These are phyloP conservation scores for Ploettnerulaceae sp. DNA, from an alignment of 2,329 filamentous ascomycete genomes.

Conservation along the genomic window DNA sequence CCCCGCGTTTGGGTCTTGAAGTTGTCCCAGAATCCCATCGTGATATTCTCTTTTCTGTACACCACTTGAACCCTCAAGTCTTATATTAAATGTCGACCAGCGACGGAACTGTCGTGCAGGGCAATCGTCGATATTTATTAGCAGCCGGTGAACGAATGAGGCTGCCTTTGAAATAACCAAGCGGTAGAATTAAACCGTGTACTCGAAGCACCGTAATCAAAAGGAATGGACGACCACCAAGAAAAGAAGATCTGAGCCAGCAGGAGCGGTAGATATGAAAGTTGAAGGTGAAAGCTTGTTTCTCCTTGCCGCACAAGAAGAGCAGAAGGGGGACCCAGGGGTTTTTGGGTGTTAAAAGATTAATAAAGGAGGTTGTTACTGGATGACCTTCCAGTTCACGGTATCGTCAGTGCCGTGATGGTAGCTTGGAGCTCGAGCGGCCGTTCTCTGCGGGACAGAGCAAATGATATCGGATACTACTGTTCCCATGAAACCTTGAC, in stretches of 20 bases:
- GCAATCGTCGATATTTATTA: constrained; percentile 29
- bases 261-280: constrained; percentile 44
- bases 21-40: constrained; percentile 25
- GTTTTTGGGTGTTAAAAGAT: constrained; percentile 29
- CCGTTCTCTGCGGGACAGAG: constrained; percentile 23
- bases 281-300: constrained; percentile 39
- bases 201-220: constrained; percentile 23
- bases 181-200: constrained; percentile 29
- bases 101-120: constrained; percentile 39
- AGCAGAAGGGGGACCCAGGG: constrained; percentile 34
- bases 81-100: constrained; percentile 50
- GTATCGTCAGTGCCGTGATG: constrained; percentile 10
- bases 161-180: constrained; percentile 14
- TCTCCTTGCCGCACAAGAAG: constrained; percentile 40
- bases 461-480: constrained; percentile 22
- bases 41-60: constrained; percentile 17
- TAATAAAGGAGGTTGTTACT: constrained; percentile 20
- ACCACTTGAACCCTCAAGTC: constrained; percentile 18
- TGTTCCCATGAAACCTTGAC: constrained; percentile 28
- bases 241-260: constrained; percentile 56
- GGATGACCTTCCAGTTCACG: constrained; percentile 6
- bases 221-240: constrained; percentile 36
- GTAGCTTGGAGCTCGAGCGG: constrained; percentile 24
- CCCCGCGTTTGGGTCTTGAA: constrained; percentile 62
- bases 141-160: constrained; percentile 27